Base-by-base conservation (phyloP, 2,329 filamentous ascomycete species). In the Exutisphaerella laricina region DNA sequence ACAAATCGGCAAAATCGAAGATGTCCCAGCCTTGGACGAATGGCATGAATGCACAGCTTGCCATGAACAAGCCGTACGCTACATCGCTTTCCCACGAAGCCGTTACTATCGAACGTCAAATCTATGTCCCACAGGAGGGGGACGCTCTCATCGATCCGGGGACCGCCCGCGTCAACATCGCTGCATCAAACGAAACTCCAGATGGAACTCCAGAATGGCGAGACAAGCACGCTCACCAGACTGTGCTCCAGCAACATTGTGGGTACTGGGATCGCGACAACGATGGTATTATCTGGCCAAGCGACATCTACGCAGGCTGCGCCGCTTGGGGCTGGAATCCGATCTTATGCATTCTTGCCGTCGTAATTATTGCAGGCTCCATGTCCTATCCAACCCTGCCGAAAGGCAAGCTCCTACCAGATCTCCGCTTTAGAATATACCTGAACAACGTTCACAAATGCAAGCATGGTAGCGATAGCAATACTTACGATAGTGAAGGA, bases 221-320 rank as follows among this genome's bases (percentile, higher is more conserved):
- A 2, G 45, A 53, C 16, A 52, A 59, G 1, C 65, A 73, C 49
- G 46, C 61, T 1, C 57, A 70, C 40, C 60, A 71, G 50, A 66
- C 65, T 3, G 68, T 75, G 9, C 64, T 78, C 3, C 71, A 75
- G 53, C 74, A 78, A 51, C 75, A 78, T 56, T 67, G 67, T 51
- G 61, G 63, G 16, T 77, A 73, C 63, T 78, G 72, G 50, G 74
- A 78, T 56, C 52, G 59, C 7, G 73, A 77, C 53, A 51, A 58
- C 20, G 74, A 77, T 53, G 70, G 70, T 23, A 59, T 77, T n/a
- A 71, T 78, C 46, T 76, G 68, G 68, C 73, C 75, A 0, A 53
- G 48, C 2, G 74, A 77, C 55, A 77, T 73, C 2, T 77, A 66
- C 57, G 36, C 45, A 13, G 71, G 72, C 8, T 73, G 72, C 54